Evolutionary conservation across 345 rosid species (phyloP).

Genomic region (Populus tremula): DNA sequence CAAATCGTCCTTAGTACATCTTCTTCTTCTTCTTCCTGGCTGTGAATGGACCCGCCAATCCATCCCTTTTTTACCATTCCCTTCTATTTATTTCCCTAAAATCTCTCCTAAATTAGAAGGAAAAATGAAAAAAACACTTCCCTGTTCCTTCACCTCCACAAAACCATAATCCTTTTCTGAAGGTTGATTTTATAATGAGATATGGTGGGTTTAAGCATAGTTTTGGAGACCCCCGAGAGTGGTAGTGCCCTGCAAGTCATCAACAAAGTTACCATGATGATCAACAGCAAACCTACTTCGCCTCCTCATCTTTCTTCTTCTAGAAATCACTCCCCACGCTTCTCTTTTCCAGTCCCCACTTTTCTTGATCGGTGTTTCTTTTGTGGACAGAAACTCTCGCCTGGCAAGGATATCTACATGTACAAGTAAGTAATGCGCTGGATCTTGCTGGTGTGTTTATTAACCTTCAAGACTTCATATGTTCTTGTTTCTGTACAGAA

Average conservation of each 20-base stretch:
- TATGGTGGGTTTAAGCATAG: slow-evolving; percentile 84
- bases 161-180: neutral
- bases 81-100: slow-evolving; percentile 16
- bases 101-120: neutral
- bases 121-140: neutral
- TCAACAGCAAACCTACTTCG: slow-evolving; percentile 13
- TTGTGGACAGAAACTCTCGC: slow-evolving; percentile 61
- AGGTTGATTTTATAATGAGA: slow-evolving; percentile 8
- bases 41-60: slow-evolving; percentile 30
- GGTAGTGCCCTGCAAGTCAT: slow-evolving; percentile 45
- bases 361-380: slow-evolving; percentile 74
- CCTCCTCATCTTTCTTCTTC: slow-evolving; percentile 10
- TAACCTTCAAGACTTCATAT: neutral
- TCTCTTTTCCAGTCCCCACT: slow-evolving; percentile 21
- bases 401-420: slow-evolving; percentile 88
- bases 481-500: neutral
- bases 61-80: neutral
- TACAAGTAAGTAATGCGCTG: slow-evolving; percentile 54
- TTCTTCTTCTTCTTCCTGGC: neutral
- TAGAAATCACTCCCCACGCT: neutral
- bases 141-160: neutral
- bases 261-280: slow-evolving; percentile 47
- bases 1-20: slow-evolving; percentile 53
- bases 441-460: no score
- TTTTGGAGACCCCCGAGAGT: slow-evolving; percentile 51